Conservation (phyloP, 257 asterid genomes). For the Echium plantagineum region DNA sequence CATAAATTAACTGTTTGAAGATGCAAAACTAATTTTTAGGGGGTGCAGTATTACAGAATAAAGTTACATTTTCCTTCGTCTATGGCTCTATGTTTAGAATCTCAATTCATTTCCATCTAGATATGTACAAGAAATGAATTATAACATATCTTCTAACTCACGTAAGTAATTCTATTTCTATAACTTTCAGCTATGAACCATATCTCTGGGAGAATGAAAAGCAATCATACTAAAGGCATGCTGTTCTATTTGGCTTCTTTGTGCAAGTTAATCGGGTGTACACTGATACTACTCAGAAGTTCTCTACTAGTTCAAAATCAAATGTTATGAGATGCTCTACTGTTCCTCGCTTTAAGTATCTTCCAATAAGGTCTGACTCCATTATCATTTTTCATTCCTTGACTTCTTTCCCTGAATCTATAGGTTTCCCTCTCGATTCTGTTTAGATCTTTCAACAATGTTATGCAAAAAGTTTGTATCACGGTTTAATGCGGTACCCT, state of each 20-base stretch:
- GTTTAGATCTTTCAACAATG: neutral
- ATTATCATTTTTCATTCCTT: neutral
- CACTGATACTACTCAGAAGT: constrained; percentile 62
- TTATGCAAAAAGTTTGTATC: neutral
- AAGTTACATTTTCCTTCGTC: too few species aligned
- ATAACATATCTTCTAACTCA: too few species aligned
- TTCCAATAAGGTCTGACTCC: constrained; percentile 78
- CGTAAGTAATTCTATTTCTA: too few species aligned
- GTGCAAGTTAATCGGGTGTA: constrained; percentile 87
- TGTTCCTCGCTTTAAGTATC: constrained; percentile 96
- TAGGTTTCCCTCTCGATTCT: neutral
- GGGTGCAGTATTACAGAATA: too few species aligned
- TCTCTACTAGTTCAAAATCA: constrained; percentile 82
- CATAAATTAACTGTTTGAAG: too few species aligned
- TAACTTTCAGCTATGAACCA: constrained; percentile 71
- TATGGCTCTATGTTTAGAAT: too few species aligned
- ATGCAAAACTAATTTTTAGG: too few species aligned
- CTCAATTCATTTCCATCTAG: neutral
- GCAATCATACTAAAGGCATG: constrained; percentile 83
- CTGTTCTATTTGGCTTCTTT: constrained; percentile 88
- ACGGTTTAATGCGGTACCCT: neutral
- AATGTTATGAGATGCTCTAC: constrained; percentile 88
- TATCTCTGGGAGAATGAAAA: constrained; percentile 92
- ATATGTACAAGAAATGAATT: neutral
- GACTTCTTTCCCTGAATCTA: neutral